A percentile compares a stretch with the other conserved stretches of the same genome.
These are phyloP conservation scores for Canavalia ensiformis DNA, from an alignment of 306 rosid genomes.

Conservation along the genomic window DNA sequence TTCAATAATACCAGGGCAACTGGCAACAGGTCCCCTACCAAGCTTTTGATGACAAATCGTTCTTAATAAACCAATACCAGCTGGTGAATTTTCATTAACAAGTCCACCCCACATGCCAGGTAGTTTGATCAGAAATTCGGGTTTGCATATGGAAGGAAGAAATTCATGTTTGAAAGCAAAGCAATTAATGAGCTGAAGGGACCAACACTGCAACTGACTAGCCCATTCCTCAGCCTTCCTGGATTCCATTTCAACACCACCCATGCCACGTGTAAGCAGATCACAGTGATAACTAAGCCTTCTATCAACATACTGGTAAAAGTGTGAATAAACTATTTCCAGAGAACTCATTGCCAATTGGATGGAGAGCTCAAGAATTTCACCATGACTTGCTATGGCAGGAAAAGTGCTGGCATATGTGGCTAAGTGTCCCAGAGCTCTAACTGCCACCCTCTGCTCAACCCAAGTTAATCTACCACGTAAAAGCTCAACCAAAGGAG, in stretches of 20 bases:
- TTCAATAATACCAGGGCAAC: slow-evolving; percentile 83
- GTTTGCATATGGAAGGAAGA: slow-evolving; percentile 89
- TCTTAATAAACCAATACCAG: slow-evolving; percentile 92
- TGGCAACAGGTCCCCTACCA: slow-evolving; percentile 94
- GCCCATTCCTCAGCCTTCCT: slow-evolving; percentile 99
- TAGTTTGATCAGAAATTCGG: slow-evolving; percentile 81
- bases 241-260: slow-evolving; percentile 99
- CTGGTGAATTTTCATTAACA: slow-evolving; percentile 97
- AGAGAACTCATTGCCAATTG: slow-evolving; percentile 92
- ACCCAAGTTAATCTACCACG: slow-evolving; percentile 98
- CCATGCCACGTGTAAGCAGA: slow-evolving; percentile 99
- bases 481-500: slow-evolving; percentile 92
- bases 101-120: slow-evolving; percentile 99
- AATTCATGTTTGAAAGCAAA: slow-evolving; percentile 97
- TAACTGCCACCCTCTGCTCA: slow-evolving; percentile 98
- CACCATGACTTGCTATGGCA: slow-evolving; percentile 84
- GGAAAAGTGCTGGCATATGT: slow-evolving; percentile 92
- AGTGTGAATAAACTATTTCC: slow-evolving; percentile 96
- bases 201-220: slow-evolving; percentile 99
- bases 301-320: slow-evolving; percentile 89
- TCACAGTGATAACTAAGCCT: slow-evolving; percentile 97
- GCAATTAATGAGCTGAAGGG: slow-evolving; percentile 97
- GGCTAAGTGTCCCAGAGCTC: slow-evolving; percentile 98
- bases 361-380: slow-evolving; percentile 93
- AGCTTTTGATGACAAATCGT: slow-evolving; percentile 97